Evolutionary conservation across 495 filamentous ascomycete genomes (phyloP), one percentile per base, ranked within the genome.

Genomic region (Aspergillus haitiensis): DNA sequence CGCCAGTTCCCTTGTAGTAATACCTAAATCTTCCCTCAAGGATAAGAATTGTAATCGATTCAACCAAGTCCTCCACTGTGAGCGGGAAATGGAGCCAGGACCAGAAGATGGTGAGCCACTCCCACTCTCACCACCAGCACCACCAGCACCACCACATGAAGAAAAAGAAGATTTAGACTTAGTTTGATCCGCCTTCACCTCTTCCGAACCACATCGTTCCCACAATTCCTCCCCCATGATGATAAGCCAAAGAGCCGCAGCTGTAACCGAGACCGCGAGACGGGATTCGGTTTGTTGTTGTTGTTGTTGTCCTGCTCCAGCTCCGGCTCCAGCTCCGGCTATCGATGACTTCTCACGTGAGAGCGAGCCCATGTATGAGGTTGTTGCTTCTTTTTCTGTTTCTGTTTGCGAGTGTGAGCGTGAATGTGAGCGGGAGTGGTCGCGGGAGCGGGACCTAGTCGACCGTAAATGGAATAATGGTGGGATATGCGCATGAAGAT

Each of bases 151-250:
- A 15, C 13, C 18, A 46, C 42, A 16, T 46, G 42, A 16, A 34
- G 31, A 7, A 34, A 34, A 13, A 52, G 13, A 13, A 52, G 18
- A 9, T 13, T 5, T n/a, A 39, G n/a, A 42, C 15, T 27, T 18
- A 31, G n/a, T 13, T 46, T 36, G n/a, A 39, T 7, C 35, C 39
- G 31, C 6, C 7, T 18, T 31, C 31, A 15, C 44, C 35, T 44
- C 27, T 27, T 45, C 48, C 12, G 1, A 27, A 27, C 16, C 9
- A 6, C 45, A 42, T 5, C 37, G 45, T 48, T 32, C 40, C 31
- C 47, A 71, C 54, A 59, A 63, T 63, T 13, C 76, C 74, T 39
- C 72, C 11, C 66, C 66, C 56, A 65, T 66, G 33, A 69, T 55
- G 16, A 69, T 47, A 9, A 57, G 45, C 63, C 63, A 69, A 4